These are phyloP conservation scores for Acer campestre DNA, from an alignment of 345 rosid species.

Conservation along the genomic window DNA sequence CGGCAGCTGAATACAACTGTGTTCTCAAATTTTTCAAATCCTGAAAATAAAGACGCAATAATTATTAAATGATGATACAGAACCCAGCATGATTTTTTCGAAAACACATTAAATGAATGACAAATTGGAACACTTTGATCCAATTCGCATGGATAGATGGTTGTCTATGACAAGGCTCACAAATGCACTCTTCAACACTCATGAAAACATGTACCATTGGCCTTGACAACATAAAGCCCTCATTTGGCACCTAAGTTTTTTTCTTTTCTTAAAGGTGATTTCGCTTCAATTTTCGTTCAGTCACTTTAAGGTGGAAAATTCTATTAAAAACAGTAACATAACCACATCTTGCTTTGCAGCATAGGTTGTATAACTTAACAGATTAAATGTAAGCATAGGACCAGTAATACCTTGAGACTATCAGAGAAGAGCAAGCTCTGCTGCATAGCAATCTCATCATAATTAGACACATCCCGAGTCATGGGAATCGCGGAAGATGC, in stretches of 20 bases:
- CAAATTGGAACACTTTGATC: not conserved
- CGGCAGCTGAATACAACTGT: conserved; percentile 92
- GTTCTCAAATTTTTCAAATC: conserved; percentile 85
- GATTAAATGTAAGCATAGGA: not conserved
- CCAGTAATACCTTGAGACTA: conserved; percentile 70
- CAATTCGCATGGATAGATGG: not conserved
- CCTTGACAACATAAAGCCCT: not conserved
- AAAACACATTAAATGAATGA: not conserved
- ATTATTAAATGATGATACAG: not conserved
- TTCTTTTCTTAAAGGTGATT: not conserved
- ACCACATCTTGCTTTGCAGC: not conserved
- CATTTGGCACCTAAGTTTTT: not conserved
- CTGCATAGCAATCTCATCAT: conserved; percentile 80
- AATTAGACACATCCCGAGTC: conserved; percentile 64
- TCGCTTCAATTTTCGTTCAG: not conserved
- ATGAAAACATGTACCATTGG: no score
- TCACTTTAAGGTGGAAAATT: not conserved
- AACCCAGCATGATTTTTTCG: not conserved
- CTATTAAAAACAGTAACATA: not conserved
- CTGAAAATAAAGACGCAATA: conserved; percentile 33
- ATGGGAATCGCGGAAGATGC: conserved; percentile 51
- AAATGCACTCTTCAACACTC: conserved; percentile 1
- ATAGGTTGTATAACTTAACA: not conserved
- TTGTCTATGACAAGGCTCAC: not conserved
- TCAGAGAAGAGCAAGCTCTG: conserved; percentile 85